Conservation (phyloP, 495 filamentous ascomycete species). For the Ramalina intermedia region DNA sequence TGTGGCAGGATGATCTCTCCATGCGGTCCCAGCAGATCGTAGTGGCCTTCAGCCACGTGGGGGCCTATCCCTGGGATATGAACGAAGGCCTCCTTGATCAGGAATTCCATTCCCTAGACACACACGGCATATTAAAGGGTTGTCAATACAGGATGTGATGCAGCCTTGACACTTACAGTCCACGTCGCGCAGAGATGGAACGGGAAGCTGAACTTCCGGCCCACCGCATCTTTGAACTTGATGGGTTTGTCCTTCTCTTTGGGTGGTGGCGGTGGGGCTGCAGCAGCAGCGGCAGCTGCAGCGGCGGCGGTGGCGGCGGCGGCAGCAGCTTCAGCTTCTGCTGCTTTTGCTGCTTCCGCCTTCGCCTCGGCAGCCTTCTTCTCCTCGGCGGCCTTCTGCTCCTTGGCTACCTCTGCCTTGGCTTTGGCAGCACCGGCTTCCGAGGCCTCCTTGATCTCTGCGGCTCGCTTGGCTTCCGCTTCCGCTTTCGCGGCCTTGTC, state of each 20-base stretch:
- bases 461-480: slow-evolving; percentile 34
- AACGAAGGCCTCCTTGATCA: slow-evolving; percentile 77
- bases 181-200: slow-evolving; percentile 68
- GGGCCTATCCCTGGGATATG: slow-evolving; percentile 72
- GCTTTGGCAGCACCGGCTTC: slow-evolving; percentile 25
- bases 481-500: slow-evolving; percentile 25
- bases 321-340: slow-evolving; percentile 12
- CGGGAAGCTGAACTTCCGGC: slow-evolving; percentile 75
- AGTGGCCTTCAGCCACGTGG: slow-evolving; percentile 72
- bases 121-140: not conserved
- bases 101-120: slow-evolving; percentile 62
- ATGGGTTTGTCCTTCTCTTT: slow-evolving; percentile 47
- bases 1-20: slow-evolving; percentile 79
- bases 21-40: slow-evolving; percentile 70
- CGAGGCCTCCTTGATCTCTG: slow-evolving; percentile 32
- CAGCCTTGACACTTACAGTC: slow-evolving; percentile 41
- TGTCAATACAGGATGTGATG: not conserved
- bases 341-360: slow-evolving; percentile 15
- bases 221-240: slow-evolving; percentile 78
- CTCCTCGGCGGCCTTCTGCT: slow-evolving; percentile 21
- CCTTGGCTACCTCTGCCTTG: slow-evolving; percentile 19
- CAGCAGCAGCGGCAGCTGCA: slow-evolving; percentile 14
- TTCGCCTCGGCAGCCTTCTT: slow-evolving; percentile 16
- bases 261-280: slow-evolving; percentile 15
- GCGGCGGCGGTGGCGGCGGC: slow-evolving; percentile 17